phyloP scores from a whole-genome alignment of 2,329 filamentous ascomycete species.

The Epichloe festucae region DNA sequence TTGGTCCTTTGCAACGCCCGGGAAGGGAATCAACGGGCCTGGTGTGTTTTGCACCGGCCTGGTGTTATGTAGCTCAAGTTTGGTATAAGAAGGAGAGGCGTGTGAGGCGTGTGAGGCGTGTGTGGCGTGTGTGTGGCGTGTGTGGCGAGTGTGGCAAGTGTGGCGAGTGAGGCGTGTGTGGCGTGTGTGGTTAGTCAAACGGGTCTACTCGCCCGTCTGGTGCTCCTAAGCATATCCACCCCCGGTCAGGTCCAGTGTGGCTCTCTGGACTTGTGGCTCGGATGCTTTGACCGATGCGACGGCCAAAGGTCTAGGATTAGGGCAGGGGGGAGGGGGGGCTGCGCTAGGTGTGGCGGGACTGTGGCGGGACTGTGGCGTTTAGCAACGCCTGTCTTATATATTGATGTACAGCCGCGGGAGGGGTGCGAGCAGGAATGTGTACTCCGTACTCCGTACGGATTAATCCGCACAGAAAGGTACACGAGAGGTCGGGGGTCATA shows the following conservation, averaged over 20 bases:
- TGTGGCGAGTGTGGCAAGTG: not conserved
- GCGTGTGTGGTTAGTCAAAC: not conserved
- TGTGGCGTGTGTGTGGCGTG: no score
- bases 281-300: not conserved
- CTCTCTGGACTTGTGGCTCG: not conserved
- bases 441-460: no score
- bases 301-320: not conserved
- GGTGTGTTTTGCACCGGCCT: not conserved
- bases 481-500: no score
- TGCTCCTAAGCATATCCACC: not conserved
- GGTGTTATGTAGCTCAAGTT: no score
- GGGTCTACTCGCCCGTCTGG: not conserved
- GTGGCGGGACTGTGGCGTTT: no score
- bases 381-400: no score
- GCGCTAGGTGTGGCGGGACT: not conserved
- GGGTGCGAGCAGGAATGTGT: no score
- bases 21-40: not conserved
- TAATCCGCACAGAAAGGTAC: no score
- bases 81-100: not conserved
- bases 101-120: not conserved
- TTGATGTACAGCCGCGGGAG: no score
- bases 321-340: not conserved
- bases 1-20: not conserved
- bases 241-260: not conserved
- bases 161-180: not conserved